These are phyloP conservation scores for Trichoderma atroviride DNA, from an alignment of 2,329 filamentous ascomycete genomes.

Conservation along the genomic window DNA sequence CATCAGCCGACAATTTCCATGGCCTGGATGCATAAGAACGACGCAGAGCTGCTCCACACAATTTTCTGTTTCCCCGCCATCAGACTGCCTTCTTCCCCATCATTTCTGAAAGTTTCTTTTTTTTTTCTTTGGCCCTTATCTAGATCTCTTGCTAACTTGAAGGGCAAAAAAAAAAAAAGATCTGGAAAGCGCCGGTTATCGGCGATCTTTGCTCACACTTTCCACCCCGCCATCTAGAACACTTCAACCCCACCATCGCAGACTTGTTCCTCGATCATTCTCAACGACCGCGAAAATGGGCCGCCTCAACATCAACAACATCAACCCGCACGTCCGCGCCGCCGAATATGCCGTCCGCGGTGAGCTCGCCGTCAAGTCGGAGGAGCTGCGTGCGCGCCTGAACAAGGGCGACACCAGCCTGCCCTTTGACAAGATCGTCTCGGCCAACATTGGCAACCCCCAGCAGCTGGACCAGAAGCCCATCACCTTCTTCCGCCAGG, in stretches of 20 bases:
- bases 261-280: slow-evolving; percentile 25
- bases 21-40: slow-evolving; percentile 5
- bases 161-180: slow-evolving; percentile 8
- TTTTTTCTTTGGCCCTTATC: neutral
- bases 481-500: slow-evolving; percentile 98
- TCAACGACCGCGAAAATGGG: slow-evolving; percentile 37
- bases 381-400: slow-evolving; percentile 81
- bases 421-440: slow-evolving; percentile 89
- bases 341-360: slow-evolving; percentile 97
- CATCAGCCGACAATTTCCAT: slow-evolving; percentile 21
- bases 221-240: slow-evolving; percentile 30
- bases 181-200: slow-evolving; percentile 24
- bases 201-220: slow-evolving; percentile 17
- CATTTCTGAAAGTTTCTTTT: neutral
- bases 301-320: slow-evolving; percentile 76
- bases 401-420: slow-evolving; percentile 60
- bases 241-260: slow-evolving; percentile 41
- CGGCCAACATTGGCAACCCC: slow-evolving; percentile 98
- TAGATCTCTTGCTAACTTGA: neutral
- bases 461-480: slow-evolving; percentile 99
- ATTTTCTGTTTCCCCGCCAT: neutral
- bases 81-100: neutral
- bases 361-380: slow-evolving; percentile 90
- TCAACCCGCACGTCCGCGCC: slow-evolving; percentile 84
- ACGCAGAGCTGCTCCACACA: slow-evolving; percentile 12